A percentile compares a stretch with the other conserved stretches of the same genome.
Conservation (phyloP, 1,284 basidiomycete species). For the Rhodotorula glutinis region DNA sequence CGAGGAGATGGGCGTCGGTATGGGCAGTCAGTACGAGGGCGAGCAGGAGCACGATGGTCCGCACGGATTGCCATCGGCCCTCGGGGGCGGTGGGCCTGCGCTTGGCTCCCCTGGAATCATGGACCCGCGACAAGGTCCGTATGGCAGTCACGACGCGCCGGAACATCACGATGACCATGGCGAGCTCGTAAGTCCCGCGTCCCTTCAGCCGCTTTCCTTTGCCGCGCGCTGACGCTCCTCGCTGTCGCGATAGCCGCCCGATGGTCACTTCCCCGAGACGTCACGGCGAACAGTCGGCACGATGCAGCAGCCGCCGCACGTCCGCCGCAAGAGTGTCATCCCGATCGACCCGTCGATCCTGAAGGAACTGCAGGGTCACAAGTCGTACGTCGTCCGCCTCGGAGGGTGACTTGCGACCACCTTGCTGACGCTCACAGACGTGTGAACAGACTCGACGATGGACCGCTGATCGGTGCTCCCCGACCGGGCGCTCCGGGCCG, state of each 20-base stretch:
- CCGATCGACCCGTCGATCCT: constrained; percentile 49
- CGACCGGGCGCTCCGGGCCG: constrained; percentile 12
- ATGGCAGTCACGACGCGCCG: neutral
- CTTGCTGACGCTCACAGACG: neutral
- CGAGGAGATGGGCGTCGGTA: constrained; percentile 31
- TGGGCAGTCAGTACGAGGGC: neutral
- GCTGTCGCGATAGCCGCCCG: constrained; percentile 10
- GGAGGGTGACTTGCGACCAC: neutral
- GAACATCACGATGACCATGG: constrained; percentile 22
- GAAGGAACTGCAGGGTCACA: constrained; percentile 48
- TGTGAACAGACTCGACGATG: constrained; percentile 34
- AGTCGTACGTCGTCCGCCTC: constrained; percentile 33
- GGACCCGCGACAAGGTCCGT: neutral
- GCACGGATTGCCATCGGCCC: neutral
- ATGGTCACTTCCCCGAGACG: constrained; percentile 36
- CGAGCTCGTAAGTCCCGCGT: constrained; percentile 22
- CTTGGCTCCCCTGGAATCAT: neutral
- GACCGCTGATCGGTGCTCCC: constrained; percentile 23
- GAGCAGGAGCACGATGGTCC: constrained; percentile 6
- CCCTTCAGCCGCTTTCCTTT: neutral
- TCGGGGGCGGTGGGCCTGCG: neutral
- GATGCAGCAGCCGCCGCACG: constrained; percentile 29
- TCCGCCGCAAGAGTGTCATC: constrained; percentile 48
- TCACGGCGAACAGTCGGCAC: constrained; percentile 21
- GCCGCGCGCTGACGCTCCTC: neutral